Conservation (phyloP, 2,329 filamentous ascomycete genomes). For the Claviceps maximensis region DNA sequence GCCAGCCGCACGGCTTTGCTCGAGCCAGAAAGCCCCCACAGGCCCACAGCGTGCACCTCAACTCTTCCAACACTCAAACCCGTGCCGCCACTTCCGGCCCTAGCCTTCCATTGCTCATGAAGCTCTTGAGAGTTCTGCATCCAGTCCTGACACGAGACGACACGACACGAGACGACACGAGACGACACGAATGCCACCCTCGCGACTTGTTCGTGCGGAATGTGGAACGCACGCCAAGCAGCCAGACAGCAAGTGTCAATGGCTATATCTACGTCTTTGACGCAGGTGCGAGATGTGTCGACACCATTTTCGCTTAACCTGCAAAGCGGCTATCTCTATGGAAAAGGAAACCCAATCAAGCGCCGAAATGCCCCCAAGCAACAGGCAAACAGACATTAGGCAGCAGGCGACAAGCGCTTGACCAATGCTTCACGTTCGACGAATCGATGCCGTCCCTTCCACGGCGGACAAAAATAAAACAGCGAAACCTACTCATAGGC, state of each 20-base stretch:
- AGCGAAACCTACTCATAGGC: not conserved
- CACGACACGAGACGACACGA: not conserved
- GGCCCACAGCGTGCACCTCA: not conserved
- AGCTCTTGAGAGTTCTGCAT: not conserved
- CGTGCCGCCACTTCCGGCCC: not conserved
- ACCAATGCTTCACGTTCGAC: not conserved
- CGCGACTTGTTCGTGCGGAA: not conserved
- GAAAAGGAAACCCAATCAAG: too few relatives aligned
- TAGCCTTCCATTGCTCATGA: not conserved
- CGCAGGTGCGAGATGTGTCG: too few relatives aligned
- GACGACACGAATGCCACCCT: not conserved
- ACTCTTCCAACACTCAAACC: not conserved
- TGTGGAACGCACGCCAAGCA: not conserved
- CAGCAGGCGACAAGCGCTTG: too few relatives aligned
- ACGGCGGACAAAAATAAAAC: not conserved
- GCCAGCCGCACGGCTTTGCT: too few relatives aligned
- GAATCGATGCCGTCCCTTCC: not conserved
- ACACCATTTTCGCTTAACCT: too few relatives aligned
- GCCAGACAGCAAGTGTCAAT: not conserved
- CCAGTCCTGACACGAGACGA: not conserved
- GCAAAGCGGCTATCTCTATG: too few relatives aligned
- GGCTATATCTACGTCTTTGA: too few relatives aligned
- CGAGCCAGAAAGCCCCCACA: too few relatives aligned
- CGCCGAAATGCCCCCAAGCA: too few relatives aligned
- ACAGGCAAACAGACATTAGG: too few relatives aligned